These are phyloP conservation scores for Gleditsia sinensis DNA, from an alignment of 306 rosid genomes.

Conservation along the genomic window DNA sequence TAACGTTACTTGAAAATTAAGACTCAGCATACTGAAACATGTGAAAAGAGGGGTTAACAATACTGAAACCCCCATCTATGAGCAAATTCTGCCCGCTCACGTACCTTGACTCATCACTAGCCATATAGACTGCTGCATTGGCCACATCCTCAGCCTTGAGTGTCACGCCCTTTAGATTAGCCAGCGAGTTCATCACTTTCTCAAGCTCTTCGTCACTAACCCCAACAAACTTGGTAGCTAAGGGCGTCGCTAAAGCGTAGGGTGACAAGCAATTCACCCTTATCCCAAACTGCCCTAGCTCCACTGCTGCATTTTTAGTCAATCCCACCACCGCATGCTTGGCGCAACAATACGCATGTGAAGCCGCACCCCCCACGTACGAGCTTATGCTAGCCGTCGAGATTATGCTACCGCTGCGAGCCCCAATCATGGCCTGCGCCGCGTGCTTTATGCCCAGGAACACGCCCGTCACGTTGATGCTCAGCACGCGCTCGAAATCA, in stretches of 20 bases:
- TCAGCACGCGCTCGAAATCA: constrained; percentile 72
- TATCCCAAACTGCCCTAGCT: constrained; percentile 78
- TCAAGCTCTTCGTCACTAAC: constrained; percentile 50
- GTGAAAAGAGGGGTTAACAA: constrained; percentile 54
- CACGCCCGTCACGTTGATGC: constrained; percentile 64
- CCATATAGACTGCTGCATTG: constrained; percentile 76
- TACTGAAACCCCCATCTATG: constrained; percentile 73
- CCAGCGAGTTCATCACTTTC: constrained; percentile 37
- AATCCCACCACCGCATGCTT: constrained; percentile 77
- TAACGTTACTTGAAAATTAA: constrained; percentile 19
- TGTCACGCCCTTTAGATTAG: constrained; percentile 64
- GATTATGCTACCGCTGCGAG: constrained; percentile 54
- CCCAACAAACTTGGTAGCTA: constrained; percentile 54
- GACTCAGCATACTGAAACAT: constrained; percentile 54
- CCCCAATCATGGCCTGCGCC: constrained; percentile 63
- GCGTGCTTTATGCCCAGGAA: constrained; percentile 83
- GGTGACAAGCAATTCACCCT: constrained; percentile 87
- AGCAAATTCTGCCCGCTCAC: constrained; percentile 83
- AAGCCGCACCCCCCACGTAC: constrained; percentile 61
- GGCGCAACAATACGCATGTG: constrained; percentile 70
- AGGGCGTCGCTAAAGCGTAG: constrained; percentile 59
- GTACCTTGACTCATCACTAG: constrained; percentile 68
- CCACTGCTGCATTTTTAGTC: constrained; percentile 74
- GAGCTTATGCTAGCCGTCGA: constrained; percentile 66
- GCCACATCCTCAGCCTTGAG: constrained; percentile 76